Evolutionary conservation across 441 rosid genomes (phyloP).

Genomic region (Hura crepitans): DNA sequence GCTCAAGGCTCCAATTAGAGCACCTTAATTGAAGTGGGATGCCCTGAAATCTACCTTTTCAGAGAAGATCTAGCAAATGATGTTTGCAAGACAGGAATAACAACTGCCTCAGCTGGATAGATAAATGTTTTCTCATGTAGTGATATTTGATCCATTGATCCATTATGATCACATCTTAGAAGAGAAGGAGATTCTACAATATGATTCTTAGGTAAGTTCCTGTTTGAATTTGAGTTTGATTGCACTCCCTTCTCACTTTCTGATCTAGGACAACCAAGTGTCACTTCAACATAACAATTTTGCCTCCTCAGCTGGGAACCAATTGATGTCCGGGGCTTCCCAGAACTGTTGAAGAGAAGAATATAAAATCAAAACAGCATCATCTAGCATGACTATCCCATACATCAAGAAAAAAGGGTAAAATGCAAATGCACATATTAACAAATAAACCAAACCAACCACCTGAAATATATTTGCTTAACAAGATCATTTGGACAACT

Average conservation of each 20-base stretch:
- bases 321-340: conserved; percentile 54
- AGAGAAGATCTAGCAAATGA: conserved; percentile 84
- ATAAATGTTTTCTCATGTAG: conserved; percentile 65
- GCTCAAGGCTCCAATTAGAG: conserved; percentile 3
- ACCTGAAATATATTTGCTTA: conserved; percentile 93
- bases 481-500: conserved; percentile 91
- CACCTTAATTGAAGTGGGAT: background rate
- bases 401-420: conserved; percentile 1
- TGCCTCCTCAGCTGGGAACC: conserved; percentile 61
- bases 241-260: conserved; percentile 46
- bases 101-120: conserved; percentile 89
- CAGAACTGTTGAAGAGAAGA: conserved; percentile 49
- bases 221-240: conserved; percentile 38
- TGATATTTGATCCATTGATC: conserved; percentile 39
- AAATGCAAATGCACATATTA: background rate
- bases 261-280: conserved; percentile 67
- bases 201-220: conserved; percentile 56
- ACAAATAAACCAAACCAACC: conserved; percentile 19
- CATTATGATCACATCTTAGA: conserved; percentile 62
- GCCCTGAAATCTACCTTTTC: conserved; percentile 57
- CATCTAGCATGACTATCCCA: background rate
- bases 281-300: conserved; percentile 77
- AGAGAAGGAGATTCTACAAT: conserved; percentile 54
- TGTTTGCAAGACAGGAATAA: conserved; percentile 86
- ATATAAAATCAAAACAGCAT: conserved; percentile 20